phyloP scores from a whole-genome alignment of 768 basidiomycete species.

The Boletales sp. region DNA sequence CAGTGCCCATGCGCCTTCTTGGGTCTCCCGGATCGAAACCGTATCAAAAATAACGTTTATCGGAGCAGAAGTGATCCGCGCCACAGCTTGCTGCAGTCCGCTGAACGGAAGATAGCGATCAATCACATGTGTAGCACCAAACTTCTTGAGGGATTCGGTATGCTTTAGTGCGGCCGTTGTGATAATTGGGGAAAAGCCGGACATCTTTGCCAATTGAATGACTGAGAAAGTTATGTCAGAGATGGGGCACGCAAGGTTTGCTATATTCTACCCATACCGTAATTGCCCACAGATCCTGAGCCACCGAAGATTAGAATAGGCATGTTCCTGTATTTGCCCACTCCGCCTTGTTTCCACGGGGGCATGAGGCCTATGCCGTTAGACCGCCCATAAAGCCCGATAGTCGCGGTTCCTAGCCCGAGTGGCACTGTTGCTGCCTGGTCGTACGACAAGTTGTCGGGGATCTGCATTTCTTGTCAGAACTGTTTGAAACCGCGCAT shows the following conservation, averaged over 20 bases:
- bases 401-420: conserved; percentile 45
- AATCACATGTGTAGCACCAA: conserved; percentile 35
- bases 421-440: conserved; percentile 48
- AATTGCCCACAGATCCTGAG: conserved; percentile 48
- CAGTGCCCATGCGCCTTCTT: conserved; percentile 33
- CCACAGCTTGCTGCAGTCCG: conserved; percentile 31
- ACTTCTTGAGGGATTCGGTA: conserved; percentile 31
- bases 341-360: conserved; percentile 35
- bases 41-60: conserved; percentile 38
- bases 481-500: not conserved
- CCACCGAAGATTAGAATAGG: conserved; percentile 50
- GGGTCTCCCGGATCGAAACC: conserved; percentile 37
- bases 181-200: conserved; percentile 37
- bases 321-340: conserved; percentile 40
- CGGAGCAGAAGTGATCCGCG: conserved; percentile 36
- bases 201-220: conserved; percentile 39
- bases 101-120: conserved; percentile 26
- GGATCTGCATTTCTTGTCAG: conserved; percentile 37
- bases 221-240: conserved; percentile 24
- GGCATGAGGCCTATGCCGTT: conserved; percentile 40
- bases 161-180: conserved; percentile 35
- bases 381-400: conserved; percentile 44
- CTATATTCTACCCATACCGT: conserved; percentile 32
- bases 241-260: conserved; percentile 2
- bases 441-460: conserved; percentile 44